Evolutionary conservation across 176 grass and related monocot genomes (phyloP), one percentile per base, ranked within the genome.

Genomic region (Eleusine coracana): DNA sequence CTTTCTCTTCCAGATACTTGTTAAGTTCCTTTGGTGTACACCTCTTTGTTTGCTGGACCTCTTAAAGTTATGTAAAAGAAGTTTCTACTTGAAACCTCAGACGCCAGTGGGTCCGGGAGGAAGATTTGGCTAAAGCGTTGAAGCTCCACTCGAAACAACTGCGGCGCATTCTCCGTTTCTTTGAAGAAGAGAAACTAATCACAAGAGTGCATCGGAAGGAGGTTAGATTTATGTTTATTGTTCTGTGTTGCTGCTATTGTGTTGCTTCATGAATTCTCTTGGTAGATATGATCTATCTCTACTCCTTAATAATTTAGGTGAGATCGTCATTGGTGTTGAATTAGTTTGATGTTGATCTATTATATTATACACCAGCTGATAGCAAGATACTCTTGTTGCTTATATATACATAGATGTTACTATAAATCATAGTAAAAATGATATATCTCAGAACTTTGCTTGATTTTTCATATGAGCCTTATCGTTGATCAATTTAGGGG

Each of bases 141-240:
- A 98, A 91, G 69, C 89, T 98, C 64, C 96, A 98, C 71, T 90
- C 89, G 3, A 98, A 95, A 74, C 92, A 98, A 80, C 83, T 95
- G 54, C 92, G 91, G 2, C 90, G 88, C 68, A 87, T 92, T 68
- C 88, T 98, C 70, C 88, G 91, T 21, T 95, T 98, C 86, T 98
- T 98, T 87, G 92, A 98, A 86, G 92, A 98, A 82, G 96, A 98
- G 76, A 98, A 95, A 49, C 67, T 98, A 78, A 82, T 98, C 66
- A 93, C 85, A 51, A 91, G 96, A 74, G 92, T 90, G 75, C 96
- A 98, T 80, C 82, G 96, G n/a, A 98, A 98, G 83, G 96, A 98
- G 96, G 96, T 98, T 75, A 86, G 66, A 48, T 54, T 54, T 54
- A 54, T 17, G 6, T 48, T 42, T 60, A 37, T 64, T 86, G 10